These are phyloP conservation scores for Ormosia semicastrata DNA, from an alignment of 306 rosid genomes.

Conservation along the genomic window DNA sequence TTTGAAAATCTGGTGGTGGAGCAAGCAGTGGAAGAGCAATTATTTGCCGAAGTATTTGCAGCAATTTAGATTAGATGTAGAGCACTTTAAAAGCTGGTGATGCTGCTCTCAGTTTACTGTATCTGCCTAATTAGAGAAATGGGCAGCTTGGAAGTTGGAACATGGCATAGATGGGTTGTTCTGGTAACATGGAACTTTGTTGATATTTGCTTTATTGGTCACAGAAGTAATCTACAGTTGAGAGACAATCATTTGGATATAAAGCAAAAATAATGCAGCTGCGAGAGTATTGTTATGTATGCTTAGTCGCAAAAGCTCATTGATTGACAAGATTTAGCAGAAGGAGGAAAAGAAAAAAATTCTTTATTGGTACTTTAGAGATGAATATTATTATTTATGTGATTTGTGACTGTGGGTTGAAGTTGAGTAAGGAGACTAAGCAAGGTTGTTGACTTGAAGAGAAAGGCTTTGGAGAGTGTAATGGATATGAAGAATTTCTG, in stretches of 20 bases:
- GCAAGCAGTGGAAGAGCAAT: background rate
- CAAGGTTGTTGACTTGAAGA: background rate
- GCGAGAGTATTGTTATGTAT: background rate
- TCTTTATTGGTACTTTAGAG: background rate
- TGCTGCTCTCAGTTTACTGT: constrained; percentile 12
- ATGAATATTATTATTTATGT: background rate
- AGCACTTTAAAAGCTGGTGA: constrained; percentile 12
- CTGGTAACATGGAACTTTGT: background rate
- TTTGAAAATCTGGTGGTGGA: constrained; percentile 15
- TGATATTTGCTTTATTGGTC: constrained; percentile 4
- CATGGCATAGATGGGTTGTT: background rate
- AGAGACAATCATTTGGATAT: background rate
- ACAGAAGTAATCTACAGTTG: constrained; percentile 3
- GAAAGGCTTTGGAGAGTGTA: background rate
- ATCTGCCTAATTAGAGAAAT: background rate
- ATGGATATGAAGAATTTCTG: background rate
- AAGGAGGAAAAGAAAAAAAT: background rate
- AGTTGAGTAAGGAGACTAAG: constrained; percentile 9
- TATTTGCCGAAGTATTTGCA: background rate
- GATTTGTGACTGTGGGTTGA: constrained; percentile 8
- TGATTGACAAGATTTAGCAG: background rate
- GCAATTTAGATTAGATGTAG: constrained; percentile 5
- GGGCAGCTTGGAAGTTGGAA: constrained; percentile 1
- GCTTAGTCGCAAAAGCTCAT: background rate
- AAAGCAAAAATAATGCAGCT: background rate